These are phyloP conservation scores for Zygosaccharomyces gambellarensis DNA, from an alignment of 805 yeast genomes.

Conservation along the genomic window DNA sequence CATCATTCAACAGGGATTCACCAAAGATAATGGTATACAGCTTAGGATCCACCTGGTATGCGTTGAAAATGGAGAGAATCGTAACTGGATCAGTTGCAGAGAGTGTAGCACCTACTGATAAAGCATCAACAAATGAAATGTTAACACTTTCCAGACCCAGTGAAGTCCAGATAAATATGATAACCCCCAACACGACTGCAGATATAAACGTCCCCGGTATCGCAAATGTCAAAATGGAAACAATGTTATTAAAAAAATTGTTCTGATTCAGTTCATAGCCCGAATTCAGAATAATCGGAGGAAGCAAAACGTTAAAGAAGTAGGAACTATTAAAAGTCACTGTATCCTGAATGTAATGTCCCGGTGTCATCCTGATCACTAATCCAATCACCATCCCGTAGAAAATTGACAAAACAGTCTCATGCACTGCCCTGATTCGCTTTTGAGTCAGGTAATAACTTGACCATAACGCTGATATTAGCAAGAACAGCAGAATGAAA, in stretches of 20 bases:
- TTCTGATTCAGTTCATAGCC: slow-evolving; percentile 97
- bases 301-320: slow-evolving; percentile 87
- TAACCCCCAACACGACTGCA: slow-evolving; percentile 83
- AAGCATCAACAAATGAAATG: slow-evolving; percentile 92
- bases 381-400: slow-evolving; percentile 96
- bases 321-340: slow-evolving; percentile 92
- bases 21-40: slow-evolving; percentile 96
- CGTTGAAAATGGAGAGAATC: slow-evolving; percentile 89
- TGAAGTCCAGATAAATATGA: slow-evolving; percentile 84
- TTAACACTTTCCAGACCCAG: slow-evolving; percentile 84
- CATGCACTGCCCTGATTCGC: slow-evolving; percentile 93
- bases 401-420: slow-evolving; percentile 91
- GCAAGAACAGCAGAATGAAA: slow-evolving; percentile 72
- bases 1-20: slow-evolving; percentile 91
- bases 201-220: slow-evolving; percentile 95
- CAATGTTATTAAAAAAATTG: slow-evolving; percentile 87
- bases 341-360: slow-evolving; percentile 94
- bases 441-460: slow-evolving; percentile 88
- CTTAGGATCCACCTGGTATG: slow-evolving; percentile 97
- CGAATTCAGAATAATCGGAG: slow-evolving; percentile 93
- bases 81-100: slow-evolving; percentile 99
- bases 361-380: slow-evolving; percentile 85
- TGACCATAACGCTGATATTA: slow-evolving; percentile 91
- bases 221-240: slow-evolving; percentile 87
- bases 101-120: slow-evolving; percentile 95